These are phyloP conservation scores for Phytophthora pistaciae DNA, from an alignment of 352 stramenopile genomes.

Conservation along the genomic window DNA sequence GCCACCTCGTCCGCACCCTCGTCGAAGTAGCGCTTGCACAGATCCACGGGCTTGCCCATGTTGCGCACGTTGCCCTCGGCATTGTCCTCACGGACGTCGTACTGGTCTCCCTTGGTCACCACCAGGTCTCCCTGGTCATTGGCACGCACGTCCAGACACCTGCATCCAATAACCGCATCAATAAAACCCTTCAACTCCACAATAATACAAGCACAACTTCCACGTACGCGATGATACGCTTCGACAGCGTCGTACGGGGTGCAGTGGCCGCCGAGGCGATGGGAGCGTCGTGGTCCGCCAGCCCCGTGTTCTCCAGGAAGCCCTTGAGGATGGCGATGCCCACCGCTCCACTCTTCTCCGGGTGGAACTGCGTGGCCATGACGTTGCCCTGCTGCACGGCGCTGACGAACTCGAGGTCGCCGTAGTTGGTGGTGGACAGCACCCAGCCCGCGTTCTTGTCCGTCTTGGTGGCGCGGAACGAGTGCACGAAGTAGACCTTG, in stretches of 20 bases:
- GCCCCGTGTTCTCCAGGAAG: conserved; percentile 90
- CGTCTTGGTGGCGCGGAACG: conserved; percentile 88
- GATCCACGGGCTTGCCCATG: conserved; percentile 97
- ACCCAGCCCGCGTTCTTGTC: conserved; percentile 93
- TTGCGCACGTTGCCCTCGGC: conserved; percentile 94
- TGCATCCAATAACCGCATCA: conserved; percentile 19
- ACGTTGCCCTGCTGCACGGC: conserved; percentile 96
- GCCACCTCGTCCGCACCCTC: conserved; percentile 97
- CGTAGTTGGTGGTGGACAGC: conserved; percentile 96
- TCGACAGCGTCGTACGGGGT: conserved; percentile 86
- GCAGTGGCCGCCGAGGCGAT: conserved; percentile 42
- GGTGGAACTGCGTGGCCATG: conserved; percentile 99
- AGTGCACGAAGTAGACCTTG: conserved; percentile 99
- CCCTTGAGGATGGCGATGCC: conserved; percentile 94
- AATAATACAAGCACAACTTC: background rate
- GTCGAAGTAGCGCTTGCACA: conserved; percentile 96
- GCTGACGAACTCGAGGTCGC: conserved; percentile 93
- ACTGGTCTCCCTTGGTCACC: conserved; percentile 99
- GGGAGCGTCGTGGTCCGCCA: conserved; percentile 54
- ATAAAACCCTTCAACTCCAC: background rate
- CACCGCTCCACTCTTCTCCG: conserved; percentile 96
- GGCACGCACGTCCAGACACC: conserved; percentile 96
- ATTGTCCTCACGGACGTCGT: conserved; percentile 96
- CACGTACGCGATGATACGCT: conserved; percentile 95
- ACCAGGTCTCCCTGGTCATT: conserved; percentile 98